Evolutionary conservation across 148 eudicot genomes (phyloP), one percentile per base, ranked within the genome.

Genomic region (Drosera capensis): DNA sequence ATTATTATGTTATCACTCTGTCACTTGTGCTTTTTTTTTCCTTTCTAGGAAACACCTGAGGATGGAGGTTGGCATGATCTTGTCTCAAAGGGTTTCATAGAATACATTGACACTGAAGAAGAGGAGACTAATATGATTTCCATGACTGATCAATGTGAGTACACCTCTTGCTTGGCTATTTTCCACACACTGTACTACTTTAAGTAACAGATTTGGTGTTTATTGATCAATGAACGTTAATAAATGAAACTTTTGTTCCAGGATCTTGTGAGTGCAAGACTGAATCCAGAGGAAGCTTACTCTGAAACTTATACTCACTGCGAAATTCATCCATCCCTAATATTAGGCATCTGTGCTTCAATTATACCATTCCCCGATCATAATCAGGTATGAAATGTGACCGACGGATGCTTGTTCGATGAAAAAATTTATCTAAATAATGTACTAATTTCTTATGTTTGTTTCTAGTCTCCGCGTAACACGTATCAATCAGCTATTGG

Each of bases 401-500:
- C n/a, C 38, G 19, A 45, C 34, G 44, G 23, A 18, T 46, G 23
- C n/a, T 42, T 29, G 54, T 14, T 16, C 14, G 12, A 46, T 13
- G 6, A 25, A 8, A 17, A 40, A 8, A 30, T 50, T 17, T 7
- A n/a, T 19, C 2, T 45, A 18, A 18, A 0, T 55, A 34, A 18
- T 40, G 38, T 38, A 18, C 58, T 71, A 18, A 68, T 40, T 49
- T 64, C 17, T 48, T 44, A 48, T 56, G 15, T 40, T 31, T 58
- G 30, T 50, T 5, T 13, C 29, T 64, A 90, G 99, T 90, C 99
- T 34, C 99, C 99, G 39, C 99, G 95, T 78, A 90, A 90, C 63
- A 90, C 99, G 1, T 90, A 90, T 60, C 99, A 90, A 71, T 90
- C 99, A 26, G 99, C 99, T 66, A 90, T 90, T 95, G 99, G 99